Evolutionary conservation across 805 yeast species (phyloP), one percentile per base, ranked within the genome.

Genomic region (Novakomyces olei): DNA sequence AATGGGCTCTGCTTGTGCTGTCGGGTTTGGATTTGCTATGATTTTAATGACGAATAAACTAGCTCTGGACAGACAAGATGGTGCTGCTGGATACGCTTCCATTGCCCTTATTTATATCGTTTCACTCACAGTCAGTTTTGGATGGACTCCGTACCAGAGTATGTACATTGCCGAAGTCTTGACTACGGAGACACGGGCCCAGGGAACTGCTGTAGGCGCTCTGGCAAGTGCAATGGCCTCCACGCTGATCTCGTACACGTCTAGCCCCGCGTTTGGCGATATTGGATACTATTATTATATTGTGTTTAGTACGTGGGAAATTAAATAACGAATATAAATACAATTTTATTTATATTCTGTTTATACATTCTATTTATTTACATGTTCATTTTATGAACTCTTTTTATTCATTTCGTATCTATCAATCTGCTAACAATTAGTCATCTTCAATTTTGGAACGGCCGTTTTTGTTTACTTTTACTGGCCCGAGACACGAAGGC

Each of bases 401-500:
- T n/a, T n/a, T n/a, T n/a, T n/a, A n/a, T n/a, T n/a, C n/a, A n/a
- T n/a, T n/a, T n/a, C n/a, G n/a, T n/a, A n/a, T n/a, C n/a, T n/a
- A n/a, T n/a, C n/a, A n/a, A n/a, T n/a, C n/a, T n/a, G n/a, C n/a
- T n/a, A n/a, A n/a, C n/a, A n/a, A n/a, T n/a, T n/a, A n/a, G n/a
- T n/a, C n/a, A n/a, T n/a, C n/a, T n/a, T n/a, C n/a, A n/a, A n/a
- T n/a, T n/a, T n/a, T n/a, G n/a, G n/a, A n/a, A n/a, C n/a, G n/a
- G n/a, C n/a, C n/a, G n/a, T n/a, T n/a, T n/a, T n/a, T n/a, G n/a
- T 39, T 29, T 60, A 44, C 36, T 51, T 61, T 40, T 64, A 63
- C 43, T 65, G 60, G 57, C 76, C 75, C 22, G 78, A 70, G 45
- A 70, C 78, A 15, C 65, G 59, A 40, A 72, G 72, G 17, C 58